These are phyloP conservation scores for Pyricularia grisea DNA, from an alignment of 2,329 filamentous ascomycete species.

Conservation along the genomic window DNA sequence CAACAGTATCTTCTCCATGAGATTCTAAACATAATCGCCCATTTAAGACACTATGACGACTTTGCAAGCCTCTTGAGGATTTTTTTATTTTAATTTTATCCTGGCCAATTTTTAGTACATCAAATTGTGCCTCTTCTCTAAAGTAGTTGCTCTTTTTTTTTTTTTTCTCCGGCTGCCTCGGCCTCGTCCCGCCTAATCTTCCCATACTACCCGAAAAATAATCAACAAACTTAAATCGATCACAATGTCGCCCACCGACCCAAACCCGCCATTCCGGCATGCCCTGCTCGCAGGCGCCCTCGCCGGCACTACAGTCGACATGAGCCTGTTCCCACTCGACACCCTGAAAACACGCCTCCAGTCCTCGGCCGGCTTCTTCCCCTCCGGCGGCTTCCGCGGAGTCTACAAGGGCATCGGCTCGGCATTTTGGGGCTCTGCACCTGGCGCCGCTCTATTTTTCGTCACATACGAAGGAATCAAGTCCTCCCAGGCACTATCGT, in stretches of 20 bases:
- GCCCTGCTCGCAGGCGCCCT: slow-evolving; percentile 74
- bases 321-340: slow-evolving; percentile 95
- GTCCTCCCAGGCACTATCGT: slow-evolving; percentile 8
- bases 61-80: not conserved
- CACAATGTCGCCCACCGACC: slow-evolving; percentile 1
- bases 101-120: not conserved
- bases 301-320: slow-evolving; percentile 92
- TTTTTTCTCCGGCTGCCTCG: not conserved
- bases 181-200: not conserved
- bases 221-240: not conserved
- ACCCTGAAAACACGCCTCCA: slow-evolving; percentile 97
- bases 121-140: not conserved
- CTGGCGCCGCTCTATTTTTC: slow-evolving; percentile 95
- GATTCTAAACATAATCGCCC: not conserved
- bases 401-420: slow-evolving; percentile 90
- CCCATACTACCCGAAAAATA: not conserved
- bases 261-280: slow-evolving; percentile 40
- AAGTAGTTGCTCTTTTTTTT: not conserved
- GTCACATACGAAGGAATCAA: slow-evolving; percentile 82
- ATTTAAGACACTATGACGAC: not conserved
- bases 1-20: not conserved
- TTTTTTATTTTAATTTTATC: not conserved
- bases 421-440: slow-evolving; percentile 83
- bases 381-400: slow-evolving; percentile 78
- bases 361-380: slow-evolving; percentile 60